phyloP scores from a whole-genome alignment of 148 eudicot species.

The Vaccinium corymbosum region DNA sequence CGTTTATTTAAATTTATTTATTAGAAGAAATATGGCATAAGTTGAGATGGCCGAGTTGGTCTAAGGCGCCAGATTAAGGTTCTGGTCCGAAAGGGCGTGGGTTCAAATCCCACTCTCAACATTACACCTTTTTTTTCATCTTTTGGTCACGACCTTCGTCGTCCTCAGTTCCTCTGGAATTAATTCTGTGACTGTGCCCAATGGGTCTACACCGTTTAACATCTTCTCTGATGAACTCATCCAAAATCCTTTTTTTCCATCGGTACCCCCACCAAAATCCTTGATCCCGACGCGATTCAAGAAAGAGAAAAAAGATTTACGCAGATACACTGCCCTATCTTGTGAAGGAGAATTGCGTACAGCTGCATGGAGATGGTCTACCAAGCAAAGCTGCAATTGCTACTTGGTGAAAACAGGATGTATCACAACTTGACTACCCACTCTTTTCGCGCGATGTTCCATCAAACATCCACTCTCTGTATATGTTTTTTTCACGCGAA shows the following conservation, averaged over 20 bases:
- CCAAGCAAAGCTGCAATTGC: background rate
- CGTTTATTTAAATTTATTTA: no score
- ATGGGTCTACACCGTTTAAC: no score
- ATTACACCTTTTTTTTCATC: background rate
- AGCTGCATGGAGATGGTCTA: background rate
- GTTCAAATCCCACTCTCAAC: conserved; percentile 98
- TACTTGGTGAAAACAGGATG: background rate
- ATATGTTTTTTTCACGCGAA: no score
- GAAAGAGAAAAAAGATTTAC: background rate
- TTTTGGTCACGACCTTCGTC: no score
- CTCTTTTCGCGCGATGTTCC: background rate
- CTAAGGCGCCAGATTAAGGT: conserved; percentile 99
- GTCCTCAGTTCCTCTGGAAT: no score
- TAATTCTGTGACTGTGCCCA: no score
- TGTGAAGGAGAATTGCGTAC: background rate
- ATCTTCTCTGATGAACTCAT: no score
- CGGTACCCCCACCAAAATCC: background rate
- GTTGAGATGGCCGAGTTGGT: conserved; percentile 99
- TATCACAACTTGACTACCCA: background rate
- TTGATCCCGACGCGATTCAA: background rate
- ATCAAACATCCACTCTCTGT: background rate
- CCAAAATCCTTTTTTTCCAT: no score
- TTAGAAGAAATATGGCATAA: no score
- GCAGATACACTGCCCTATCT: background rate
- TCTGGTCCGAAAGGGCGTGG: conserved; percentile 99